Evolutionary conservation across 2,329 filamentous ascomycete species (phyloP).

Genomic region (Clonostachys rosea): DNA sequence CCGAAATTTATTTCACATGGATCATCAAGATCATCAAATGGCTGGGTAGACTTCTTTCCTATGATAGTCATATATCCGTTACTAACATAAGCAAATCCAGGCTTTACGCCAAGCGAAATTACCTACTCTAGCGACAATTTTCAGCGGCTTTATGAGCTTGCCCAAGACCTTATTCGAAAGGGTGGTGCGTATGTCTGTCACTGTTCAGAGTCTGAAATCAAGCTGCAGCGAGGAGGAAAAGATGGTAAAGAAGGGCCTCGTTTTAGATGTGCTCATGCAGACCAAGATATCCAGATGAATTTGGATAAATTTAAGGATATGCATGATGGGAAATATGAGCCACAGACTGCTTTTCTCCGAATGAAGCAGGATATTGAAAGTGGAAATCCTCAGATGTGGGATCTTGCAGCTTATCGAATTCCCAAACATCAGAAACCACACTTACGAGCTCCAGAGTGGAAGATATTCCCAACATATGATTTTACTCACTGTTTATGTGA

Average conservation of each 20-base stretch:
- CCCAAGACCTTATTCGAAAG: conserved; percentile 74
- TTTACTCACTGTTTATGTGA: conserved; percentile 90
- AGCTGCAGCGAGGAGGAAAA: conserved; percentile 79
- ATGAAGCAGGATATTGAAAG: conserved; percentile 89
- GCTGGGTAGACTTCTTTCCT: conserved; percentile 56
- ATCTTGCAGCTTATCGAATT: conserved; percentile 86
- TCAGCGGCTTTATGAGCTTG: conserved; percentile 79
- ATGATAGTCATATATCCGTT: conserved; percentile 51
- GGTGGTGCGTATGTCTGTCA: conserved; percentile 82
- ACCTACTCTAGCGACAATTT: conserved; percentile 93
- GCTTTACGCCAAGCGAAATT: conserved; percentile 71
- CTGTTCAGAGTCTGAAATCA: conserved; percentile 78
- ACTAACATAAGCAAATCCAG: conserved; percentile 69
- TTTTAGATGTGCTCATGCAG: conserved; percentile 77
- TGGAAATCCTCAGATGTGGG: conserved; percentile 95
- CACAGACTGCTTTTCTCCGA: conserved; percentile 76
- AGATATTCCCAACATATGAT: conserved; percentile 53
- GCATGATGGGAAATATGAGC: conserved; percentile 86
- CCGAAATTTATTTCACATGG: conserved; percentile 83
- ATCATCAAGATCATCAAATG: conserved; percentile 85
- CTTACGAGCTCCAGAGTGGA: conserved; percentile 54
- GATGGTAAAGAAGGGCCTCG: conserved; percentile 59
- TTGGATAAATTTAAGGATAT: conserved; percentile 82
- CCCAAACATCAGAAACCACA: conserved; percentile 66
- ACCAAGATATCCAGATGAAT: conserved; percentile 70